Conservation (phyloP, 2,329 filamentous ascomycete species). For the Ophiostoma angusticollis region DNA sequence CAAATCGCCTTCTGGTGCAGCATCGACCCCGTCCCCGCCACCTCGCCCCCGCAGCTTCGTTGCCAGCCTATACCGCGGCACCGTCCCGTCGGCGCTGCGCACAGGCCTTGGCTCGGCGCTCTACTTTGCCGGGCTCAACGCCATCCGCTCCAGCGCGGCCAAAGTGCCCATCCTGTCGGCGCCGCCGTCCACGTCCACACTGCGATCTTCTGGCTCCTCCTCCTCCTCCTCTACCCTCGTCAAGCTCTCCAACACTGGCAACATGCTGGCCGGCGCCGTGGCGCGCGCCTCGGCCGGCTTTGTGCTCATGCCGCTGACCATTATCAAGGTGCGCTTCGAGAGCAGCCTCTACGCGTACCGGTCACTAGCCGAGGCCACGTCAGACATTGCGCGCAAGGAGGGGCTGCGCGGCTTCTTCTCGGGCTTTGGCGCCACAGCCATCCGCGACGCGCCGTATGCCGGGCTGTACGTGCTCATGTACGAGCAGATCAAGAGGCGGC, state of each 20-base stretch:
- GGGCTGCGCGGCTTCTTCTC: slow-evolving; percentile 80
- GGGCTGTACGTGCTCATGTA: slow-evolving; percentile 92
- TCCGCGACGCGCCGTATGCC: slow-evolving; percentile 92
- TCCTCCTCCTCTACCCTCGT: slow-evolving; percentile 58
- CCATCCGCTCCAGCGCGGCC: slow-evolving; percentile 57
- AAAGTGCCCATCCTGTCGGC: slow-evolving; percentile 25
- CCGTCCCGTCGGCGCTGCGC: slow-evolving; percentile 79
- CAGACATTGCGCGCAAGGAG: slow-evolving; percentile 60
- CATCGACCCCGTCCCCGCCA: background rate
- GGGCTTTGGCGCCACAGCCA: slow-evolving; percentile 84
- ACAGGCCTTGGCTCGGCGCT: slow-evolving; percentile 88
- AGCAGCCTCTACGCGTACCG: slow-evolving; percentile 74
- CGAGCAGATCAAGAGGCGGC: slow-evolving; percentile 61
- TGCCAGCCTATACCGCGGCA: slow-evolving; percentile 77
- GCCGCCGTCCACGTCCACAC: background rate
- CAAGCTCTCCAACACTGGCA: slow-evolving; percentile 70
- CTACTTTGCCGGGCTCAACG: slow-evolving; percentile 78
- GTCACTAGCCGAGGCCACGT: slow-evolving; percentile 58
- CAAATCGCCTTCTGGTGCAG: background rate
- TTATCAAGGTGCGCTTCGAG: slow-evolving; percentile 95
- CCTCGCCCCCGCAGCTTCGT: slow-evolving; percentile 17
- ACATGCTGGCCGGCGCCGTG: slow-evolving; percentile 70
- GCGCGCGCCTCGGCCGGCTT: slow-evolving; percentile 81
- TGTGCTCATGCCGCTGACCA: slow-evolving; percentile 86
- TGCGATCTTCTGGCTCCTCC: slow-evolving; percentile 3